Evolutionary conservation across 2,329 filamentous ascomycete genomes (phyloP).

Genomic region (Thielaviopsis euricoi): DNA sequence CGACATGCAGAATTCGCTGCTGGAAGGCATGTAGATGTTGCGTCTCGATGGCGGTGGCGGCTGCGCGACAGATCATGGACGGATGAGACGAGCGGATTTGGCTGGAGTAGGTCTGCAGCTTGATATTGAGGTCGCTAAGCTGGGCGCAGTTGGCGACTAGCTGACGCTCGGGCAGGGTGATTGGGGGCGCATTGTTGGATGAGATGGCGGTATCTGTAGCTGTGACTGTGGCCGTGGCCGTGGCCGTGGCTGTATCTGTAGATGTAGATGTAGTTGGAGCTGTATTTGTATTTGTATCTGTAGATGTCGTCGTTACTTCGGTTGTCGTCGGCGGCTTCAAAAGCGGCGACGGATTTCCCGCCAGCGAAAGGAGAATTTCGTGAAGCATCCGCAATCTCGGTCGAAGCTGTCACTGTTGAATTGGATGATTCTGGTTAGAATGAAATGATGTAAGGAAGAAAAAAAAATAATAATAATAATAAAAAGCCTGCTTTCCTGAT

Average conservation of each 20-base stretch:
- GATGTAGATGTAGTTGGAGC: background rate
- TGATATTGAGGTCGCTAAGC: slow-evolving; percentile 62
- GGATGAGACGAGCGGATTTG: slow-evolving; percentile 9
- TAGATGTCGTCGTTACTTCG: slow-evolving; percentile 19
- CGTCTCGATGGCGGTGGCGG: slow-evolving; percentile 60
- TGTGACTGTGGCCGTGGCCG: slow-evolving; percentile 20
- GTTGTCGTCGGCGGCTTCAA: slow-evolving; percentile 27
- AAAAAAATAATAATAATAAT: background rate
- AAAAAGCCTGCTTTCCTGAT: too few species aligned
- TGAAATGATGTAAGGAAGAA: background rate
- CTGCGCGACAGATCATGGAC: slow-evolving; percentile 63
- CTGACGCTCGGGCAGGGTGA: slow-evolving; percentile 67
- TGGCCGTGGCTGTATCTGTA: slow-evolving; percentile 16
- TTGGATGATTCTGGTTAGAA: background rate
- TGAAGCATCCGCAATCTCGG: slow-evolving; percentile 56
- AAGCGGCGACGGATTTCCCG: slow-evolving; percentile 80
- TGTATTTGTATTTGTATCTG: slow-evolving; percentile 16
- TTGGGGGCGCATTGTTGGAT: slow-evolving; percentile 20
- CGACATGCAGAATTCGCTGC: slow-evolving; percentile 67
- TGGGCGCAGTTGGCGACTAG: slow-evolving; percentile 62
- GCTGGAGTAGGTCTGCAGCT: slow-evolving; percentile 55
- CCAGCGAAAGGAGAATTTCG: slow-evolving; percentile 93
- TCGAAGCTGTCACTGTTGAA: background rate
- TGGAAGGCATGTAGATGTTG: slow-evolving; percentile 69
- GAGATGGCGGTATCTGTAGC: slow-evolving; percentile 19